Base-by-base conservation (phyloP, 495 filamentous ascomycete species). In the Hyaloscypha finlandica region DNA sequence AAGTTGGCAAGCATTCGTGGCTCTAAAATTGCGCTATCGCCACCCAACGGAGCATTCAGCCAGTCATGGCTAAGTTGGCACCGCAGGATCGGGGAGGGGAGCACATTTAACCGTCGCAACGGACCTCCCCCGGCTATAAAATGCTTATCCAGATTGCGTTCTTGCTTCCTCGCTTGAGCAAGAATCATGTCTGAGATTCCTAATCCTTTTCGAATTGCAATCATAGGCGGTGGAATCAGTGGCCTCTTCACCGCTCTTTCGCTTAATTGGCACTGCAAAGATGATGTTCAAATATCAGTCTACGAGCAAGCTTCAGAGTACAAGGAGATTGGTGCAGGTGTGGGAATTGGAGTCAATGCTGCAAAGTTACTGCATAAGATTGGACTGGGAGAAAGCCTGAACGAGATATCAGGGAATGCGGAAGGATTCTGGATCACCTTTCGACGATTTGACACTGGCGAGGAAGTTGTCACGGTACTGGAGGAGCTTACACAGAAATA, bases 241-340 rank as follows among this genome's bases (percentile, higher is more conserved):
- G 51, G 51, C 16, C 51, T 53, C 9, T 53, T 53, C 51, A 1
- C 51, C 1, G 51, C 51, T 25, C 51, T 53, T 25, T 53, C 51
- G 6, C 19, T 53, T 2, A 8, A 53, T 53, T 25, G 22, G 19
- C 51, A 53, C 51, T 25, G 19, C 22, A 53, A n/a, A 53, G 4
- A 8, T 20, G 2, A n/a, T 12, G 9, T 53, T n/a, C 51, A 53
- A 53, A 53, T 53, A 14, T 53, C 51, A 16, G 51, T 5, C 22
- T 53, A 53, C 51, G 51, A 53, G 51, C 51, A 53, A 53, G 51
- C 51, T n/a, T n/a, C 51, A 6, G 22, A 25, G 19, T 53, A 53
- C 16, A n/a, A 25, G 51, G 51, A 53, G 51, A 53, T 53, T 53
- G 51, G 51, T 6, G 51, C 51, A 9, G 51, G 51, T n/a, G 51